A percentile compares a stretch with the other conserved stretches of the same genome.
Evolutionary conservation across 768 basidiomycete species (phyloP).

Genomic region (Serendipita vermifera): DNA sequence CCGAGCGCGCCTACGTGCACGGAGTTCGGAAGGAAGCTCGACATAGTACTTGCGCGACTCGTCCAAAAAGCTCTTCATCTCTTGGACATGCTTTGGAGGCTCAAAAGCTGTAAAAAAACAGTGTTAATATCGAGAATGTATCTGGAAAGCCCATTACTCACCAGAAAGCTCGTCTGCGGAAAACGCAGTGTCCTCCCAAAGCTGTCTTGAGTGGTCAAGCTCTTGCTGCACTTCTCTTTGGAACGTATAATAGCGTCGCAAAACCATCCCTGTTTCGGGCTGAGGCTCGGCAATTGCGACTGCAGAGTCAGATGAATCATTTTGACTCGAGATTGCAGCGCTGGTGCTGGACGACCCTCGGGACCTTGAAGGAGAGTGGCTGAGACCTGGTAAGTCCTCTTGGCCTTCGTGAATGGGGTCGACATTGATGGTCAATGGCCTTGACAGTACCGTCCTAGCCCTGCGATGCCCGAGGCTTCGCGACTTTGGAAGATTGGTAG

Average conservation of each 20-base stretch:
- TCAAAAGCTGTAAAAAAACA: not conserved
- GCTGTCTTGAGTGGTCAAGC: not conserved
- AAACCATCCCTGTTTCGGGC: not conserved
- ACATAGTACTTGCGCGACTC: not conserved
- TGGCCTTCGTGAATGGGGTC: no score
- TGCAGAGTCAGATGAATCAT: not conserved
- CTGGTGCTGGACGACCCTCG: not conserved
- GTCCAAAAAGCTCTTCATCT: not conserved
- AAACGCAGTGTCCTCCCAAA: constrained; percentile 3
- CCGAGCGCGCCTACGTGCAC: not conserved
- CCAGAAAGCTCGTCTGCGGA: not conserved
- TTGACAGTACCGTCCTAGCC: no score
- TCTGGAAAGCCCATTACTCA: not conserved
- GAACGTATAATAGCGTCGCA: constrained; percentile 4
- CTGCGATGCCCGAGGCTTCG: not conserved
- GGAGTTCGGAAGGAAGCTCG: not conserved
- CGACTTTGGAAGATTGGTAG: not conserved
- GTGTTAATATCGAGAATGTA: not conserved
- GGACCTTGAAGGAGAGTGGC: not conserved
- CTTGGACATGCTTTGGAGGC: not conserved
- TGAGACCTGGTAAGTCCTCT: no score
- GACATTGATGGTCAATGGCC: no score
- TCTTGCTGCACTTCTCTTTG: not conserved
- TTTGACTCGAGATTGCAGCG: not conserved
- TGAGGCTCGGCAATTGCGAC: constrained; percentile 2